Conservation (phyloP, 495 filamentous ascomycete species). For the Evernia prunastri region DNA sequence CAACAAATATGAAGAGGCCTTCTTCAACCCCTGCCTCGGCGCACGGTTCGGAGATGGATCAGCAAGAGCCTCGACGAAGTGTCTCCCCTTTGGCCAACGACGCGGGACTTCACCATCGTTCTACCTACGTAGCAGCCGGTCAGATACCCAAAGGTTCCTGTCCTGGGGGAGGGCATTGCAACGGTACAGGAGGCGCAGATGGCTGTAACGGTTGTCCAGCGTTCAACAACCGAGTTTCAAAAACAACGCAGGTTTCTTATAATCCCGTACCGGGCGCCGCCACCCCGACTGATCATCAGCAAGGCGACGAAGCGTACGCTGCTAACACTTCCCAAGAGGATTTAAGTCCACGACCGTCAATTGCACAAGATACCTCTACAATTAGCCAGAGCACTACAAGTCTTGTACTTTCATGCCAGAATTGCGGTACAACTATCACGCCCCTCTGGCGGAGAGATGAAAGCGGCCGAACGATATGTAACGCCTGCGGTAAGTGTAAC, state of each 20-base stretch:
- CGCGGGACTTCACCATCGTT: slow-evolving; percentile 38
- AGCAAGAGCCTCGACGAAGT: slow-evolving; percentile 35
- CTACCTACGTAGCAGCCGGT: slow-evolving; percentile 73
- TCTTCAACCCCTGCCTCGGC: slow-evolving; percentile 23
- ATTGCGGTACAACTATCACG: slow-evolving; percentile 94
- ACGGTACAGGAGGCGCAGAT: slow-evolving; percentile 93
- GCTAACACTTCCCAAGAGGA: slow-evolving; percentile 23
- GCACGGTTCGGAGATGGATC: slow-evolving; percentile 22
- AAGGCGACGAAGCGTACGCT: slow-evolving; percentile 19
- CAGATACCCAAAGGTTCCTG: slow-evolving; percentile 74
- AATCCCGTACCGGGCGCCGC: slow-evolving; percentile 35
- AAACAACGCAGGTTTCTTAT: slow-evolving; percentile 66
- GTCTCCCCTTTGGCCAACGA: slow-evolving; percentile 31
- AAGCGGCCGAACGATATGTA: slow-evolving; percentile 93
- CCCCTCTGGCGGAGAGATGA: slow-evolving; percentile 95
- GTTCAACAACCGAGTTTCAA: slow-evolving; percentile 92
- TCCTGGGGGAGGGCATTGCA: slow-evolving; percentile 90
- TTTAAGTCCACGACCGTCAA: slow-evolving; percentile 24
- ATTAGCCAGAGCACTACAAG: slow-evolving; percentile 45
- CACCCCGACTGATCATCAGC: slow-evolving; percentile 13
- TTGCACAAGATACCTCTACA: slow-evolving; percentile 15
- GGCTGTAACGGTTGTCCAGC: slow-evolving; percentile 94
- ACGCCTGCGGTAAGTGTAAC: slow-evolving; percentile 83
- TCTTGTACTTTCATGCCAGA: slow-evolving; percentile 88
- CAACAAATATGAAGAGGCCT: slow-evolving; percentile 67